Conservation (phyloP, 768 basidiomycete species). For the Boletus huronensis region DNA sequence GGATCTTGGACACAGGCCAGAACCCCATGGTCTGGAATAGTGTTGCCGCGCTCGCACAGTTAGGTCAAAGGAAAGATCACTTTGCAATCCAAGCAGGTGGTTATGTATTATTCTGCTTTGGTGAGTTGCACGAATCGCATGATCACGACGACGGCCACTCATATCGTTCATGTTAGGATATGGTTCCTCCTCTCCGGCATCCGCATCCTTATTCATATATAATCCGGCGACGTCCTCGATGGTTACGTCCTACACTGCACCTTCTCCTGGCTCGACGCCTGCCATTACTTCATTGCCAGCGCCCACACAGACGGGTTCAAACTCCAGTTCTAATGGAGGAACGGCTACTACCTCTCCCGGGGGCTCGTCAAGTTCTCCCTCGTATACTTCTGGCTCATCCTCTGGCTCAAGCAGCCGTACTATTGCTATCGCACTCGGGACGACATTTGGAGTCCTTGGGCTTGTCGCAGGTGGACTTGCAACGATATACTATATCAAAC, state of each 20-base stretch:
- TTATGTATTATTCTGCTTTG: slow-evolving; percentile 73
- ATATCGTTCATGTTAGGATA: slow-evolving; percentile 28
- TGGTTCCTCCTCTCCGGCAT: slow-evolving; percentile 37
- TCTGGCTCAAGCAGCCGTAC: slow-evolving; percentile 24
- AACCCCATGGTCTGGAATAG: slow-evolving; percentile 58
- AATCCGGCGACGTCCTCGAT: slow-evolving; percentile 36
- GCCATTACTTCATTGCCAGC: slow-evolving; percentile 34
- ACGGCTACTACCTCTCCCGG: slow-evolving; percentile 8
- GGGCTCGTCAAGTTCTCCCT: slow-evolving; percentile 12
- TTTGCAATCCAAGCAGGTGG: slow-evolving; percentile 59
- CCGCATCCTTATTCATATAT: slow-evolving; percentile 55
- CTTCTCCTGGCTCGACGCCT: slow-evolving; percentile 28
- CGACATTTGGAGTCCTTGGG: slow-evolving; percentile 57
- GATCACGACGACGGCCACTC: neutral
- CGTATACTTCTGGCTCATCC: slow-evolving; percentile 10
- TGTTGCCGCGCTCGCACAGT: slow-evolving; percentile 47
- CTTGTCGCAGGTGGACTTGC: slow-evolving; percentile 43
- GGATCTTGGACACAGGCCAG: slow-evolving; percentile 58
- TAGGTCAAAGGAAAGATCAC: slow-evolving; percentile 72
- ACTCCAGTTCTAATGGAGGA: slow-evolving; percentile 6
- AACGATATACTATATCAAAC: slow-evolving; percentile 45
- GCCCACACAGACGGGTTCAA: slow-evolving; percentile 32
- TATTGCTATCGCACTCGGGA: slow-evolving; percentile 58
- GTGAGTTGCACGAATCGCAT: slow-evolving; percentile 40
- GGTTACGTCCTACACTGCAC: slow-evolving; percentile 41